Evolutionary conservation across 2,329 filamentous ascomycete genomes (phyloP), one percentile per base, ranked within the genome.

Genomic region (Colletotrichum tropicale): DNA sequence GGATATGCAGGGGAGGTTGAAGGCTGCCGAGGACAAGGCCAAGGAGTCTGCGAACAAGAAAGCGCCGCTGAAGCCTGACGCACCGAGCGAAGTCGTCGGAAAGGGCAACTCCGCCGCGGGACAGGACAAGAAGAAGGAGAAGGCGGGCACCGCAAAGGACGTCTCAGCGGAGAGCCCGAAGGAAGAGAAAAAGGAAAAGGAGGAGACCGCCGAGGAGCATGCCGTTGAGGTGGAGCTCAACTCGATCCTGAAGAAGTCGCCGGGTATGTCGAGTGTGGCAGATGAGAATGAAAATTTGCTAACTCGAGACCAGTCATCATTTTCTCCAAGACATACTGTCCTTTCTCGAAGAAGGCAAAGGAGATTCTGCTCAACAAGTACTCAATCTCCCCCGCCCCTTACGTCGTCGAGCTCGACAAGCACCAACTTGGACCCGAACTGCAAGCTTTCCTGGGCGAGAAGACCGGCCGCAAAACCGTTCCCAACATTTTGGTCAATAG

Each of bases 261-360:
- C 96, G 18, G 93, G 95, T 98, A 91, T 79, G 91, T 43, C 26
- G 21, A 9, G 30, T 24, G 5, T 10, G 26, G 62, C 30, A 32
- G n/a, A 36, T 28, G 26, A 69, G 18, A 18, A 71, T 56, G 13
- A 70, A 71, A 61, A 56, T 77, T 66, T 70, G 9, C 30, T 70
- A 32, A 70, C 64, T 52, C 38, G 80, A 28, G 12, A 15, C 32
- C 78, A 97, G 95, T 98, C 76, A 94, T 98, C 83, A 95, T 99
- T 80, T 98, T 98, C 87, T 98, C 96, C 78, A 98, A 99, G 85
- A 92, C 94, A 2, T 98, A 96, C 86, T 99, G 97, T 84, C 95
- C 94, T 1, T 93, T 91, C 86, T 98, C 96, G 67, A 94, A 93
- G 82, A 93, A 92, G 79, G 97, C 97, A 61, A 99, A 99, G 86